These are phyloP conservation scores for Pseudocercospora cruenta DNA, from an alignment of 2,329 filamentous ascomycete species.

Conservation along the genomic window DNA sequence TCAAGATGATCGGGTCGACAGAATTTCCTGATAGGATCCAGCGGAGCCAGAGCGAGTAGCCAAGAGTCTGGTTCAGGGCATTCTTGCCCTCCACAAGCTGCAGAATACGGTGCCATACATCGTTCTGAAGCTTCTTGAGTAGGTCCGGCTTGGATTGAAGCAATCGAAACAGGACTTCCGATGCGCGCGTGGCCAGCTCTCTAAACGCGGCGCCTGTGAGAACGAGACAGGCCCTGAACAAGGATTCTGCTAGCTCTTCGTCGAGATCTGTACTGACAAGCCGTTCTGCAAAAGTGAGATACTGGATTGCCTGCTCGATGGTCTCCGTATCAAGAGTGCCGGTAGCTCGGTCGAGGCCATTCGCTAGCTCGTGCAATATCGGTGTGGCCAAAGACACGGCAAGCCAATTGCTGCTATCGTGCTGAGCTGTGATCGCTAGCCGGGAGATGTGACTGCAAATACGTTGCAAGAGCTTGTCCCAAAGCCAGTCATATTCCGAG, in stretches of 20 bases:
- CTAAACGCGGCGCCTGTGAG: constrained; percentile 20
- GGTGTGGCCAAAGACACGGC: neutral
- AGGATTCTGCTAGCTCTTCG: neutral
- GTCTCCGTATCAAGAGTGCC: neutral
- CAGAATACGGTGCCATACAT: constrained; percentile 24
- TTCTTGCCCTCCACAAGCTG: constrained; percentile 15
- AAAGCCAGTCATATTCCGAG: constrained; percentile 20
- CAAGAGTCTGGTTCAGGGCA: constrained; percentile 22
- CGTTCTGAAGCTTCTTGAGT: constrained; percentile 6
- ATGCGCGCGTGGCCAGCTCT: constrained; percentile 14
- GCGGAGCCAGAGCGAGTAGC: constrained; percentile 36
- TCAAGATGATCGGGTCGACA: constrained; percentile 16
- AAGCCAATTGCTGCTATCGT: neutral
- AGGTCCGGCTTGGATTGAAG: neutral
- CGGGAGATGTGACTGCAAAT: neutral
- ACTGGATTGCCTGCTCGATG: constrained; percentile 9
- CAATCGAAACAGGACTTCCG: constrained; percentile 17
- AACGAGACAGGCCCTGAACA: constrained; percentile 21
- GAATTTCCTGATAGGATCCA: constrained; percentile 18
- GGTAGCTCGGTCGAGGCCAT: neutral
- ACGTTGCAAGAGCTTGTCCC: constrained; percentile 16
- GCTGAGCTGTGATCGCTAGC: neutral
- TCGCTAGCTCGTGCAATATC: neutral
- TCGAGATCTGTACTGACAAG: neutral
- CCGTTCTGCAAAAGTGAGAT: constrained; percentile 2